Evolutionary conservation across 352 stramenopile species (phyloP).

Genomic region (Pythium diclinum): DNA sequence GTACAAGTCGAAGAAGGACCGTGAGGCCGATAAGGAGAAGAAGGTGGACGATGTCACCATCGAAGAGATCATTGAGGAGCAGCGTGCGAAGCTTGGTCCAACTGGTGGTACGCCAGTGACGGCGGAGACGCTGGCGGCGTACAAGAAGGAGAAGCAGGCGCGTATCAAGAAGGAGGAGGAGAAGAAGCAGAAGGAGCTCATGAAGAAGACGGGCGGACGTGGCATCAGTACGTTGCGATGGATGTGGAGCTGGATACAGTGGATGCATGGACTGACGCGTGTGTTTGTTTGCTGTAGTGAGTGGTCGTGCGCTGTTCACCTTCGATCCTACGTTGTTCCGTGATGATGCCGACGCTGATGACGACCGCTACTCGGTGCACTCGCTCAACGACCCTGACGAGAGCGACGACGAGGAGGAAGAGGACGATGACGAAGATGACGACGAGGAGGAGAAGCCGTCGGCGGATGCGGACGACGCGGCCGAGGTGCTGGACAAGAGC

Average conservation of each 20-base stretch:
- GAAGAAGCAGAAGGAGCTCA: constrained; percentile 81
- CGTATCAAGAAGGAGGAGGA: constrained; percentile 77
- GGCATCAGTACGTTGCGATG: constrained; percentile 69
- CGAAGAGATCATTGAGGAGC: constrained; percentile 90
- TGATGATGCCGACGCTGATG: constrained; percentile 87
- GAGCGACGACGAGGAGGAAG: constrained; percentile 16
- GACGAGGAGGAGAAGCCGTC: constrained; percentile 47
- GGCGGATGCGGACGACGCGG: constrained; percentile 42
- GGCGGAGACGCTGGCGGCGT: constrained; percentile 83
- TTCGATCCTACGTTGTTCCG: constrained; percentile 90
- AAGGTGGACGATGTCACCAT: constrained; percentile 86
- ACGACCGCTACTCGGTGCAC: constrained; percentile 79
- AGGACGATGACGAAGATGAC: neutral
- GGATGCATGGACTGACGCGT: neutral
- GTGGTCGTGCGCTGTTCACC: constrained; percentile 88
- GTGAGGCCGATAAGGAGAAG: constrained; percentile 78
- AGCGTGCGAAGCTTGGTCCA: constrained; percentile 85
- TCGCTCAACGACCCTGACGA: constrained; percentile 51
- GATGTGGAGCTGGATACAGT: constrained; percentile 19
- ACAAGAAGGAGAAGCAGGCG: constrained; percentile 84
- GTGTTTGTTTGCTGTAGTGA: constrained; percentile 50
- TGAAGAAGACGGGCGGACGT: constrained; percentile 81
- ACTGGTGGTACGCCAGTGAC: constrained; percentile 84
- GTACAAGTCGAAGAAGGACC: constrained; percentile 87
- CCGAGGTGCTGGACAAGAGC: constrained; percentile 80